phyloP scores from a whole-genome alignment of 345 rosid species.

The Syzygium aromaticum region DNA sequence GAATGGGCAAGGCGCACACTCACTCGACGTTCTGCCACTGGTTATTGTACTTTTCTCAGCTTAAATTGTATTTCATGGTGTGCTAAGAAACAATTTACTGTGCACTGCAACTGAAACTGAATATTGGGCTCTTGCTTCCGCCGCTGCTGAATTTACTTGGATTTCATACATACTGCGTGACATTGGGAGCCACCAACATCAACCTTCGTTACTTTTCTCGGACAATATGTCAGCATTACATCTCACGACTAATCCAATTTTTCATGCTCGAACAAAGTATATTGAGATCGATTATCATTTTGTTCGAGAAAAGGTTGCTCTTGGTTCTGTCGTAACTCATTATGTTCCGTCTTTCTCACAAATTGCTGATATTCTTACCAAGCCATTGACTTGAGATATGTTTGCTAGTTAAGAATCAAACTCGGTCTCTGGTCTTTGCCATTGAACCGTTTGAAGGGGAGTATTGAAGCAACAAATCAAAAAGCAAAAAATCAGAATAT shows the following conservation, averaged over 20 bases:
- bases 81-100: not conserved
- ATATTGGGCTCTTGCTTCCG: not conserved
- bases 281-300: not conserved
- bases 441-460: not conserved
- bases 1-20: not conserved
- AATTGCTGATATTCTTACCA: not conserved
- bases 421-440: not conserved
- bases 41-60: not conserved
- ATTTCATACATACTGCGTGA: not conserved
- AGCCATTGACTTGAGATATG: not conserved
- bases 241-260: not conserved
- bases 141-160: not conserved
- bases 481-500: not conserved
- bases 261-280: not conserved
- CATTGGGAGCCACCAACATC: not conserved
- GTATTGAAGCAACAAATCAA: not conserved
- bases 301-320: not conserved
- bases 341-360: not conserved
- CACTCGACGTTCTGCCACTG: accelerated
- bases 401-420: not conserved
- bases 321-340: not conserved
- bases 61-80: not conserved
- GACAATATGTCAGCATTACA: not conserved
- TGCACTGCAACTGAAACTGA: accelerated
- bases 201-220: not conserved